Evolutionary conservation across 306 rosid species (phyloP).

Genomic region (Prunus kanzakura): DNA sequence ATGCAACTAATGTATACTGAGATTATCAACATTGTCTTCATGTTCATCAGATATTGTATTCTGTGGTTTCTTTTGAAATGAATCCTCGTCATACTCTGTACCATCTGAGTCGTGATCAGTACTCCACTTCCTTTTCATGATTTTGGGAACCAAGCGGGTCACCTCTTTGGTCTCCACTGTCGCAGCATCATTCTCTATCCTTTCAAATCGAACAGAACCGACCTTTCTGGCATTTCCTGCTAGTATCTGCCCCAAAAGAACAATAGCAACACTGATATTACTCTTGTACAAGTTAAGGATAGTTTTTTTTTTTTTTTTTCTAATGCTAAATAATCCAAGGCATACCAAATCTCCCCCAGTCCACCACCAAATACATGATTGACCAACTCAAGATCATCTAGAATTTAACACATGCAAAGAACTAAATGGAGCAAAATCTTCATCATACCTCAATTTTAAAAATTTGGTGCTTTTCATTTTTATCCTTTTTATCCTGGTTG

Average conservation of each 20-base stretch:
- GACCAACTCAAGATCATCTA: not conserved
- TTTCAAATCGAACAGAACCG: constrained; percentile 88
- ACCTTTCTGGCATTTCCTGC: constrained; percentile 99
- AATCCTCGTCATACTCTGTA: constrained; percentile 56
- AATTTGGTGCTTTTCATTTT: constrained; percentile 58
- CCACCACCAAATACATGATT: not conserved
- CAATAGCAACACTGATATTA: constrained; percentile 4
- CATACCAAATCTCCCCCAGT: not conserved
- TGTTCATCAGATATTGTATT: constrained; percentile 47
- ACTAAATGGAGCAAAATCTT: constrained; percentile 9
- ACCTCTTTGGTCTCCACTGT: constrained; percentile 52
- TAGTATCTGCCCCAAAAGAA: constrained; percentile 57
- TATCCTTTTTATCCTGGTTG: constrained; percentile 45
- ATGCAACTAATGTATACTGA: constrained; percentile 25
- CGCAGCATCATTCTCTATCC: constrained; percentile 42
- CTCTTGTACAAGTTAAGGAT: not conserved
- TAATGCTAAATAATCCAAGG: not conserved
- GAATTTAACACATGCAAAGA: not conserved
- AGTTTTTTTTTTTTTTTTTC: not conserved
- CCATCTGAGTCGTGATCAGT: constrained; percentile 45
- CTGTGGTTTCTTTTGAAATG: constrained; percentile 44
- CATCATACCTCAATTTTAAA: constrained; percentile 81
- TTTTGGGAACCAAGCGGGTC: constrained; percentile 77
- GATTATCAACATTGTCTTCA: constrained; percentile 41
- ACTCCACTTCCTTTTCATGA: constrained; percentile 76